These are phyloP conservation scores for Lasiodiplodia sp. DNA, from an alignment of 2,329 filamentous ascomycete genomes.

Conservation along the genomic window DNA sequence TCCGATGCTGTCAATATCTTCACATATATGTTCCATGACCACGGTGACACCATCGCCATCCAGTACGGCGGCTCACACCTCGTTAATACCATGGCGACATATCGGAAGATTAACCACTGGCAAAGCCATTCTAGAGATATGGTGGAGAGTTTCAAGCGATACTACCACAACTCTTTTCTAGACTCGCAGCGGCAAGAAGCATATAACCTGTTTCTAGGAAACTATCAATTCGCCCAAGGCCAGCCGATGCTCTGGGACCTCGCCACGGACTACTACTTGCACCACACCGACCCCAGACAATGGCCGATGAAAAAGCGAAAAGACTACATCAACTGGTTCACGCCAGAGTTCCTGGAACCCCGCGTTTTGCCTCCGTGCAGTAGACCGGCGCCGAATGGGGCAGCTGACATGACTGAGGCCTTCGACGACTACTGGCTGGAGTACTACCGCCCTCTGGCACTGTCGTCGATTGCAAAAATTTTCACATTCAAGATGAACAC, in stretches of 20 bases:
- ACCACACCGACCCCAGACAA: constrained; percentile 81
- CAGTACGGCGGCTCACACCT: constrained; percentile 97
- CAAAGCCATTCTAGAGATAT: constrained; percentile 96
- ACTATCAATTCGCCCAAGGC: constrained; percentile 86
- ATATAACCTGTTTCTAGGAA: constrained; percentile 95
- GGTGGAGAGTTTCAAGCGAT: constrained; percentile 98
- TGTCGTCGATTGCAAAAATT: constrained; percentile 91
- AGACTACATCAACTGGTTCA: constrained; percentile 92
- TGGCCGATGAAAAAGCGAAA: constrained; percentile 70
- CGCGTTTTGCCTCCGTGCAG: constrained; percentile 63
- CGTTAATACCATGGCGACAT: constrained; percentile 99
- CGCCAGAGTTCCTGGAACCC: constrained; percentile 72
- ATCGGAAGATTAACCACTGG: constrained; percentile 99
- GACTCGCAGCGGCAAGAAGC: constrained; percentile 98
- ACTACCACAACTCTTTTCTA: constrained; percentile 98
- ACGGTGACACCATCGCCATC: constrained; percentile 96
- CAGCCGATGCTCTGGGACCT: constrained; percentile 98
- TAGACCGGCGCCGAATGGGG: constrained; percentile 38
- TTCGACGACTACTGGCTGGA: constrained; percentile 98
- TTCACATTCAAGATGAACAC: constrained; percentile 94
- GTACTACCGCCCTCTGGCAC: constrained; percentile 86
- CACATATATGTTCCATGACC: constrained; percentile 97
- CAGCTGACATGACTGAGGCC: constrained; percentile 54
- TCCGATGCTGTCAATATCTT: constrained; percentile 96
- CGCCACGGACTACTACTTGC: constrained; percentile 92